Conservation (phyloP, 2,329 filamentous ascomycete genomes). For the Pseudopithomyces maydicus region DNA sequence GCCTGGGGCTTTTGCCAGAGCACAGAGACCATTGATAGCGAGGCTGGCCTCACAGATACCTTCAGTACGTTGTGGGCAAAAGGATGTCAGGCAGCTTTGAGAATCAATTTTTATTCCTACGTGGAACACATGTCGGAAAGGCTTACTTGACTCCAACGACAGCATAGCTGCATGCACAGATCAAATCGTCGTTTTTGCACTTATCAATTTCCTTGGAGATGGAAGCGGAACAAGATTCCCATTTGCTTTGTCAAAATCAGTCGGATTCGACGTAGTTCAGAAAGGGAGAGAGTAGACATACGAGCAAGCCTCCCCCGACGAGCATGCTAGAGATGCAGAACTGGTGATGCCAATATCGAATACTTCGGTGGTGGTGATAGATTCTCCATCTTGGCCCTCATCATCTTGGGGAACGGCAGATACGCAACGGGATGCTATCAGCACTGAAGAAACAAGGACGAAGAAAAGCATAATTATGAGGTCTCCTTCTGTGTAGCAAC, state of each 20-base stretch:
- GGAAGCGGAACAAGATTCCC: constrained; percentile 18
- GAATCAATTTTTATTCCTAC: too few relatives aligned
- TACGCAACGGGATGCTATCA: constrained; percentile 6
- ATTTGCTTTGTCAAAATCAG: constrained; percentile 14
- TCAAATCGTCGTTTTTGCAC: constrained; percentile 15
- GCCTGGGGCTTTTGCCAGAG: neutral
- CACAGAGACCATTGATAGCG: constrained; percentile 10
- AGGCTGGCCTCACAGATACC: constrained; percentile 13
- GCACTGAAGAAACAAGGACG: constrained; percentile 1
- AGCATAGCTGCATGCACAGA: constrained; percentile 18
- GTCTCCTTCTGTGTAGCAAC: neutral
- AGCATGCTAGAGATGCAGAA: constrained; percentile 14
- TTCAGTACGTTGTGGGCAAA: constrained; percentile 12
- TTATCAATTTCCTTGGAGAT: constrained; percentile 12
- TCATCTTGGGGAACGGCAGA: constrained; percentile 3
- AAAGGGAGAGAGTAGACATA: constrained; percentile 3
- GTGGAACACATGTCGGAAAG: neutral
- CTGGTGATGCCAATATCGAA: constrained; percentile 6
- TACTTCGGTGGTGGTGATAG: neutral
- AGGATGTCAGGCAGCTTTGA: constrained; percentile 16
- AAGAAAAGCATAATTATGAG: constrained; percentile 6
- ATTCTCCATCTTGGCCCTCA: neutral
- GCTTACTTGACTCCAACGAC: constrained; percentile 17
- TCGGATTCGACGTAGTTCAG: neutral
- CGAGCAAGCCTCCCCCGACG: constrained; percentile 12